Evolutionary conservation across 176 grass and related monocot genomes (phyloP).

Genomic region (Aechmea fasciata): DNA sequence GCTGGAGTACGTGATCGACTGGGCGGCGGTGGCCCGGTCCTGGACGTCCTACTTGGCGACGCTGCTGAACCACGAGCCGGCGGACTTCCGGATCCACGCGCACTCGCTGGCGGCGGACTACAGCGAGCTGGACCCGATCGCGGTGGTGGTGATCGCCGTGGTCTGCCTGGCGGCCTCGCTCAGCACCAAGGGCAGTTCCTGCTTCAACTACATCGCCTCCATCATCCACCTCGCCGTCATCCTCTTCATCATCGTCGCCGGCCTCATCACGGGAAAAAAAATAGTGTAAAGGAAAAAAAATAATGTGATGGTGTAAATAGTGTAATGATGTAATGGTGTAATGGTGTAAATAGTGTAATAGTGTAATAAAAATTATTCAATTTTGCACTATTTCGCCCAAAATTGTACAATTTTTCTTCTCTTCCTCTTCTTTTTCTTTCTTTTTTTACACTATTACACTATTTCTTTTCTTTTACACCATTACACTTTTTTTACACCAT

Average conservation of each 20-base stretch:
- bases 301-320: no score
- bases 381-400: no score
- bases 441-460: no score
- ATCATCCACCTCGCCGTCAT: slow-evolving; percentile 61
- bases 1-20: slow-evolving; percentile 73
- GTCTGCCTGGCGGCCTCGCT: slow-evolving; percentile 46
- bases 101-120: slow-evolving; percentile 38
- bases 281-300: no score
- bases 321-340: no score
- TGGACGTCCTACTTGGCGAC: slow-evolving; percentile 99
- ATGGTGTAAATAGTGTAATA: no score
- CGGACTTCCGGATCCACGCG: slow-evolving; percentile 75
- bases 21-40: slow-evolving; percentile 47
- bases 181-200: slow-evolving; percentile 78
- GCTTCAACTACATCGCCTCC: slow-evolving; percentile 80
- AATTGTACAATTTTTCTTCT: no score
- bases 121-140: slow-evolving; percentile 69
- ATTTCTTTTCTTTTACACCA: no score
- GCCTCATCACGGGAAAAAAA: no score
- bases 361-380: no score
- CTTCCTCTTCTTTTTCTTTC: no score
- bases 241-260: slow-evolving; percentile 56
- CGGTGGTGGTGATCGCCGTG: slow-evolving; percentile 40
- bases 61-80: slow-evolving; percentile 39
- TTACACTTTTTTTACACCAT: no score